Conservation (phyloP, 2,329 filamentous ascomycete genomes). For the Fusarium zealandicum region DNA sequence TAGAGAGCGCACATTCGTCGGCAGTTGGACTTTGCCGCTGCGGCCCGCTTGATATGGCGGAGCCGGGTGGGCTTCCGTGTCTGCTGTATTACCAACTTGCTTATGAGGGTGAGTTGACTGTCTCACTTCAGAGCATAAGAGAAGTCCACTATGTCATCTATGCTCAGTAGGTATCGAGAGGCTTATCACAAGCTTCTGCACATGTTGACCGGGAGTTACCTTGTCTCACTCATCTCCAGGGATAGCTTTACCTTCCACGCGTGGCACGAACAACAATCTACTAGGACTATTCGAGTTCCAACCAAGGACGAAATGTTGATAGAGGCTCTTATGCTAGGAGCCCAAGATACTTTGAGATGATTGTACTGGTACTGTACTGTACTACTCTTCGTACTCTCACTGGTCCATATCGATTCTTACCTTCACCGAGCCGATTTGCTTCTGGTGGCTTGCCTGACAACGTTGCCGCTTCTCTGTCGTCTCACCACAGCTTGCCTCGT, state of each 20-base stretch:
- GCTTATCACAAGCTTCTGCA: neutral
- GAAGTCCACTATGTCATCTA: neutral
- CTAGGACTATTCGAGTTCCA: too few species aligned
- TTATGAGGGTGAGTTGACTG: constrained; percentile 15
- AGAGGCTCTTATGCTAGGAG: too few species aligned
- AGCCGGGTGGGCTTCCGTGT: constrained; percentile 19
- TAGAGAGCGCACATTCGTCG: constrained; percentile 3
- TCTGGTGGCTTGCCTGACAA: constrained; percentile 10
- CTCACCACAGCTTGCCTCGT: constrained; percentile 24
- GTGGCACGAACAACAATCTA: too few species aligned
- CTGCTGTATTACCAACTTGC: constrained; percentile 13
- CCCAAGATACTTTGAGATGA: too few species aligned
- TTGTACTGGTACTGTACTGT: too few species aligned
- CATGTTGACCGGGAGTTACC: neutral
- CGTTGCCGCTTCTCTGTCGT: constrained; percentile 12
- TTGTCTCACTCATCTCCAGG: neutral
- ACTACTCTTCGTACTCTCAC: too few species aligned
- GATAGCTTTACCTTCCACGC: too few species aligned
- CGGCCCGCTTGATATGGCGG: constrained; percentile 18
- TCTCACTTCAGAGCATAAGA: constrained; percentile 7
- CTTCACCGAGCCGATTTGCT: neutral
- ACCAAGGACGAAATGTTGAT: too few species aligned
- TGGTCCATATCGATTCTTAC: too few species aligned
- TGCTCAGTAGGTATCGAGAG: constrained; percentile 11
- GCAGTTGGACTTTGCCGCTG: constrained; percentile 22